phyloP scores from a whole-genome alignment of 1,284 basidiomycete species.

The Moesziomyces antarcticus region DNA sequence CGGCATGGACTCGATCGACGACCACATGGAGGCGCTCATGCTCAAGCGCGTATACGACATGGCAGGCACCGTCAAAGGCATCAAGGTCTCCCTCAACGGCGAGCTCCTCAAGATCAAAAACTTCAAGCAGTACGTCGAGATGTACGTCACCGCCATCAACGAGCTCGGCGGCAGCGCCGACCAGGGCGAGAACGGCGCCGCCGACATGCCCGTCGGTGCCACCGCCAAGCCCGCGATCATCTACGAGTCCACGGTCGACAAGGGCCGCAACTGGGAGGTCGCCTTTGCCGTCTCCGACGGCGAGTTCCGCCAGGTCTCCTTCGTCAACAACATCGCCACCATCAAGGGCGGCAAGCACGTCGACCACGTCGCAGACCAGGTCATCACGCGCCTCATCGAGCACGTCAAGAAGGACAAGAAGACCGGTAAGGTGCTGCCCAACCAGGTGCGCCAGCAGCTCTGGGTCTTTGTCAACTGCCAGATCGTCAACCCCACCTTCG shows the following conservation, averaged over 20 bases:
- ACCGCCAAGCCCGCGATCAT: conserved; percentile 81
- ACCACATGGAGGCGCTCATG: conserved; percentile 88
- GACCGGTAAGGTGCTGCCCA: conserved; percentile 86
- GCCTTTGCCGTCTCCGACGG: conserved; percentile 91
- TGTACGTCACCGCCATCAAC: conserved; percentile 75
- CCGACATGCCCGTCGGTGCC: conserved; percentile 73
- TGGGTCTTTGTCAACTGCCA: conserved; percentile 98
- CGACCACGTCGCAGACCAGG: conserved; percentile 84
- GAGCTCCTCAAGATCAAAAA: conserved; percentile 91
- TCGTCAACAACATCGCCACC: conserved; percentile 97
- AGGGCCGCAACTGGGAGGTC: conserved; percentile 84
- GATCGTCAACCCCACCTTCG: conserved; percentile 98
- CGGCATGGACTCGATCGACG: conserved; percentile 90
- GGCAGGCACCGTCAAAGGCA: conserved; percentile 91
- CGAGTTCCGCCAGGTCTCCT: conserved; percentile 86
- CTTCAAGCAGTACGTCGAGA: conserved; percentile 97
- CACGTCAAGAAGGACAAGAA: conserved; percentile 91
- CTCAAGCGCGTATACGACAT: conserved; percentile 97
- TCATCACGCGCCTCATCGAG: conserved; percentile 80
- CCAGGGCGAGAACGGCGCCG: conserved; percentile 20
- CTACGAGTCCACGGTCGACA: conserved; percentile 79
- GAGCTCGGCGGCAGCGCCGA: conserved; percentile 64
- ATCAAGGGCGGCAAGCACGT: conserved; percentile 98
- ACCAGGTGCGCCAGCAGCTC: conserved; percentile 96
- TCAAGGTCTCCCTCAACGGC: conserved; percentile 94